Base-by-base conservation (phyloP, 768 basidiomycete species). In the Leccinellum rugosiceps region DNA sequence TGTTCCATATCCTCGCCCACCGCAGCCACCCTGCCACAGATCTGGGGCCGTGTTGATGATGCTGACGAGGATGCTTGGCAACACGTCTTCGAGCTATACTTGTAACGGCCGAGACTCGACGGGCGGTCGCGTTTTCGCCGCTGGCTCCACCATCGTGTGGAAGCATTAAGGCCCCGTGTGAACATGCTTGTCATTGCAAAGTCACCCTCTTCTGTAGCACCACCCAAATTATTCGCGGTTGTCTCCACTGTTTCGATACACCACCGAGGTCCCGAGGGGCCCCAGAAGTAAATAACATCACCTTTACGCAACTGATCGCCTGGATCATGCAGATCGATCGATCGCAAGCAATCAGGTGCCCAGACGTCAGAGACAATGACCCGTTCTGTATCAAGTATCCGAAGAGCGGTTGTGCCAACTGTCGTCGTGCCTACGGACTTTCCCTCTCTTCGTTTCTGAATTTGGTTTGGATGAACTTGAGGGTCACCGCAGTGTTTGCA, bases 201-300 rank as follows among this genome's bases (percentile, higher is more conserved):
- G 43, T 45, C 21, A 15, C 44, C 44, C 21, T 23, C 43, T 44
- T 41, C 9, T 41, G 38, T 44, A 23, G 23, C 15, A 47, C 17
- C 17, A 28, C 19, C 48, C 25, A 30, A 48, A 30, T 49, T 7
- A n/a, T 11, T 48, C 46, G 46, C 26, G 14, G 48, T 17, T 11
- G 19, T 43, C 41, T 43, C 41, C 41, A 43, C 19, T 11, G 41
- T 19, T 43, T 43, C 41, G 41, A 43, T 19, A 19, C 41, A 43
- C 41, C 5, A 19, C 62, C 62, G 62, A 64, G 57, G 62, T 59
- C 19, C 61, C 62, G 52, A 52, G 60, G 60, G 49, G 23, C 51
- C 41, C 3, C 34, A 35, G 25, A 48, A 47, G n/a, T 15, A 17
- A 6, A 31, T 25, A 46, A 25, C 1, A 47, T 31, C 30, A 9